Evolutionary conservation across 306 rosid species (phyloP).

Genomic region (Cucurbita maxima): DNA sequence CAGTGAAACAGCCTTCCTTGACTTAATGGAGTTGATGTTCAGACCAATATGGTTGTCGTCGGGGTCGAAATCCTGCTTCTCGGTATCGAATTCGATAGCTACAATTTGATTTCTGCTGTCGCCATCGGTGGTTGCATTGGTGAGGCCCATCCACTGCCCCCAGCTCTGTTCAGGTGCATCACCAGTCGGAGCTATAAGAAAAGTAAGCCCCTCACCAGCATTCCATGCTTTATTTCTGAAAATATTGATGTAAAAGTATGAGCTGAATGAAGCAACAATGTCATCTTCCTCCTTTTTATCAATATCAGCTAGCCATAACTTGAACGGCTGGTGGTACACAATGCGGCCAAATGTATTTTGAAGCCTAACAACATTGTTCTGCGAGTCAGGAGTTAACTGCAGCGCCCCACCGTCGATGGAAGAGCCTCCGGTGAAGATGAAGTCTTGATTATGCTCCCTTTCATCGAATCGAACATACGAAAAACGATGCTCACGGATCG

Average conservation of each 20-base stretch:
- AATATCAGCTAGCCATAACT: slow-evolving; percentile 19
- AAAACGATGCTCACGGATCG: neutral
- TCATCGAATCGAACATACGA: neutral
- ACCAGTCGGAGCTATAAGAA: slow-evolving; percentile 24
- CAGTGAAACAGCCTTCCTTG: slow-evolving; percentile 12
- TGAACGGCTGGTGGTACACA: slow-evolving; percentile 18
- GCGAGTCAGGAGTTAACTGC: slow-evolving; percentile 27
- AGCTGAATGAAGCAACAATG: slow-evolving; percentile 30
- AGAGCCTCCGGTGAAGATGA: slow-evolving; percentile 1
- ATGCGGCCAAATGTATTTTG: slow-evolving; percentile 19
- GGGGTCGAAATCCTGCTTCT: slow-evolving; percentile 24
- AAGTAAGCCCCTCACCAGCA: slow-evolving; percentile 30
- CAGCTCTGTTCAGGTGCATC: slow-evolving; percentile 16
- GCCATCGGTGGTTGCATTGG: slow-evolving; percentile 23
- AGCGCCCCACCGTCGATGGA: slow-evolving; percentile 12
- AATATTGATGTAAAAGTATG: slow-evolving; percentile 23
- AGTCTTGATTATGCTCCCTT: neutral
- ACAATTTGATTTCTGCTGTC: slow-evolving; percentile 7
- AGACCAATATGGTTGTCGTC: slow-evolving; percentile 30
- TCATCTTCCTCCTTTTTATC: slow-evolving; percentile 4
- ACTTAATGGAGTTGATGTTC: slow-evolving; percentile 25
- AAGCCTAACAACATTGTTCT: neutral
- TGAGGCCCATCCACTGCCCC: slow-evolving; percentile 38
- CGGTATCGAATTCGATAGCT: slow-evolving; percentile 33
- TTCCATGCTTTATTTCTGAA: neutral